Conservation (phyloP, 1,284 basidiomycete genomes). For the Cryptococcus depauperatus region DNA sequence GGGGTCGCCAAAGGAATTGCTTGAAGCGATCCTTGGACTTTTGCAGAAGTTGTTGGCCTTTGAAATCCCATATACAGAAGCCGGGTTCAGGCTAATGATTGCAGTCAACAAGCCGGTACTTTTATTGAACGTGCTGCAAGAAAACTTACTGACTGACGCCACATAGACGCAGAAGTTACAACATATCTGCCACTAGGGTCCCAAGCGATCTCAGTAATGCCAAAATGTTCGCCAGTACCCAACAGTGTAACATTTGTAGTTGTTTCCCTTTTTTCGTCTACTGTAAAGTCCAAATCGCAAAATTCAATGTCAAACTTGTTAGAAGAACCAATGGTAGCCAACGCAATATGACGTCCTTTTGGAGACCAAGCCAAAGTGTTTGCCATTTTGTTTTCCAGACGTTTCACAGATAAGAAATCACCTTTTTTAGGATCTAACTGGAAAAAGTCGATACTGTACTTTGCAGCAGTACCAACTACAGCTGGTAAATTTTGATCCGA, state of each 20-base stretch:
- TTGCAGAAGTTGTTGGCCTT: constrained; percentile 83
- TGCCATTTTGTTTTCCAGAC: constrained; percentile 75
- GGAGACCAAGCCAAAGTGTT: constrained; percentile 98
- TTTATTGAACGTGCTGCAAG: constrained; percentile 1
- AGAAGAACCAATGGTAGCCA: constrained; percentile 89
- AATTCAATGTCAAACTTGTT: constrained; percentile 97
- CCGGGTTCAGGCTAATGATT: constrained; percentile 78
- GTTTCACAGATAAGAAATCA: constrained; percentile 83
- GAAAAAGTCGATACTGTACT: constrained; percentile 96
- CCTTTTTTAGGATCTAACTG: constrained; percentile 95
- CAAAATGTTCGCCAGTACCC: constrained; percentile 85
- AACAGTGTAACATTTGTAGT: constrained; percentile 73
- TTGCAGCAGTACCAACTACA: constrained; percentile 62
- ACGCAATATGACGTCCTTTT: constrained; percentile 87
- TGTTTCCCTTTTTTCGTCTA: constrained; percentile 59
- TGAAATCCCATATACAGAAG: constrained; percentile 96
- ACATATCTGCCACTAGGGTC: constrained; percentile 94
- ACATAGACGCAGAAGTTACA: constrained; percentile 86
- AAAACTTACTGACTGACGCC: constrained; percentile 76
- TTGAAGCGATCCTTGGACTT: constrained; percentile 91
- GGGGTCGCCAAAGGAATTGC: constrained; percentile 96
- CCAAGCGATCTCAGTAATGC: constrained; percentile 97
- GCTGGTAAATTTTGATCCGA: constrained; percentile 91
- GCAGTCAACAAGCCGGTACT: background rate
- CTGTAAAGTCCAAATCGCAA: constrained; percentile 93